Percentiles rank a stretch among this genome's conserved stretches.
Conservation (phyloP, 352 stramenopile species). For the Phytophthora nicotianae region DNA sequence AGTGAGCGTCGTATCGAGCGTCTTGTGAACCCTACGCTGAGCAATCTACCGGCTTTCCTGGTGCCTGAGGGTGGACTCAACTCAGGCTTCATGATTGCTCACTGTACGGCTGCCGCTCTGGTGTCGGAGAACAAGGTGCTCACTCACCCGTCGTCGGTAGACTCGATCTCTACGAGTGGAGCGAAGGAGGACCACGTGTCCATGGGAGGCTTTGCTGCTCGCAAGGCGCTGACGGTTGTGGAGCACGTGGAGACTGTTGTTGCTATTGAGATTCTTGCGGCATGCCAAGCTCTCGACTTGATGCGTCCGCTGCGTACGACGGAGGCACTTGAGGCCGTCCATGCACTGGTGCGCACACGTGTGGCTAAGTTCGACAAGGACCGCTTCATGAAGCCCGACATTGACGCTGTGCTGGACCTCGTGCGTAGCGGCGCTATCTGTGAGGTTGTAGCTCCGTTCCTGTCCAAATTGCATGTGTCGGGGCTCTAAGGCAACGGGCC, state of each 20-base stretch:
- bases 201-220: slow-evolving; percentile 86
- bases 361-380: slow-evolving; percentile 78
- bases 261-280: slow-evolving; percentile 87
- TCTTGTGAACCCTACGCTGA: slow-evolving; percentile 87
- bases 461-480: slow-evolving; percentile 54
- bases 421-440: slow-evolving; percentile 76
- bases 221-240: slow-evolving; percentile 86
- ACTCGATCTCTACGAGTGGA: slow-evolving; percentile 89
- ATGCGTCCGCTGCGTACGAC: slow-evolving; percentile 84
- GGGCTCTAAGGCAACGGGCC: slow-evolving; percentile 35
- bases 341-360: slow-evolving; percentile 73
- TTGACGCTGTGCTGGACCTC: slow-evolving; percentile 81
- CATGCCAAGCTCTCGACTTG: slow-evolving; percentile 90
- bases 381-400: slow-evolving; percentile 90
- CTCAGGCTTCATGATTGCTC: slow-evolving; percentile 92
- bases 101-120: slow-evolving; percentile 86
- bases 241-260: slow-evolving; percentile 89
- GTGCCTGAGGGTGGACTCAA: slow-evolving; percentile 87
- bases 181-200: slow-evolving; percentile 92
- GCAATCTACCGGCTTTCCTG: slow-evolving; percentile 86
- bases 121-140: slow-evolving; percentile 93
- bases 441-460: slow-evolving; percentile 58
- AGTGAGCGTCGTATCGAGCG: slow-evolving; percentile 89
- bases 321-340: slow-evolving; percentile 74
- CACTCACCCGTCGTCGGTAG: slow-evolving; percentile 83